A percentile compares a stretch with the other conserved stretches of the same genome.
phyloP scores from a whole-genome alignment of 139 green algal genomes.

The Microglena sp. region DNA sequence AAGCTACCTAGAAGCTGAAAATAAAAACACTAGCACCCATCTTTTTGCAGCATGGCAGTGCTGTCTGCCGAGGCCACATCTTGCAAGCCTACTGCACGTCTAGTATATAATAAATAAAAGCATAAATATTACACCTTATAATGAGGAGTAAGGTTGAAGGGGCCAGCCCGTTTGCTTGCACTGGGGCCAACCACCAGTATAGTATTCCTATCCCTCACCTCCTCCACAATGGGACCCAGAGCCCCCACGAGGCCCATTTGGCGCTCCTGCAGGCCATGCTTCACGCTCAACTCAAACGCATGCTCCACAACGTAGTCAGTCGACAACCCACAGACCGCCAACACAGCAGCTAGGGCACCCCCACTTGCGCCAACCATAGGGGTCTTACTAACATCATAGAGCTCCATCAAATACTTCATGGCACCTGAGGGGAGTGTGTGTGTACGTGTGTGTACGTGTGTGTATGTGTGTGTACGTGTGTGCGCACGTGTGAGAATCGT shows the following conservation, averaged over 20 bases:
- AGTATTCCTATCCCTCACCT: neutral
- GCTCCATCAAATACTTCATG: conserved; percentile 43
- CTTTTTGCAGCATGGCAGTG: too few relatives aligned
- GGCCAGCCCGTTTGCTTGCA: too few relatives aligned
- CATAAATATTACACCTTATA: too few relatives aligned
- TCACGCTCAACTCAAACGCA: conserved; percentile 33
- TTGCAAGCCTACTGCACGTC: neutral
- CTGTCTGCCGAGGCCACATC: too few relatives aligned
- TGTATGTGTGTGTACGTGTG: neutral
- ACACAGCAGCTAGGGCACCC: conserved; percentile 32
- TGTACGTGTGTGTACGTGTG: neutral
- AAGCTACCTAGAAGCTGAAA: too few relatives aligned
- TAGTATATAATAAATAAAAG: neutral
- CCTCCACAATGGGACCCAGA: conserved; percentile 36
- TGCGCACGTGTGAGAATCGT: neutral
- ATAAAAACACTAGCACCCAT: too few relatives aligned
- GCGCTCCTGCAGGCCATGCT: conserved; percentile 43
- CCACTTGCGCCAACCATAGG: conserved; percentile 41
- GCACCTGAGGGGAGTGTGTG: conserved; percentile 21
- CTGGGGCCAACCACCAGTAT: neutral
- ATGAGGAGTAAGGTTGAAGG: too few relatives aligned
- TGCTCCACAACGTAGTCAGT: conserved; percentile 27
- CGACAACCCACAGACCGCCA: conserved; percentile 29
- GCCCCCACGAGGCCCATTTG: conserved; percentile 30
- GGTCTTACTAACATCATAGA: conserved; percentile 37